Evolutionary conservation across 192 early-diverging fungal genomes (phyloP), one percentile per base, ranked within the genome.

Genomic region (Mortierella claussenii): DNA sequence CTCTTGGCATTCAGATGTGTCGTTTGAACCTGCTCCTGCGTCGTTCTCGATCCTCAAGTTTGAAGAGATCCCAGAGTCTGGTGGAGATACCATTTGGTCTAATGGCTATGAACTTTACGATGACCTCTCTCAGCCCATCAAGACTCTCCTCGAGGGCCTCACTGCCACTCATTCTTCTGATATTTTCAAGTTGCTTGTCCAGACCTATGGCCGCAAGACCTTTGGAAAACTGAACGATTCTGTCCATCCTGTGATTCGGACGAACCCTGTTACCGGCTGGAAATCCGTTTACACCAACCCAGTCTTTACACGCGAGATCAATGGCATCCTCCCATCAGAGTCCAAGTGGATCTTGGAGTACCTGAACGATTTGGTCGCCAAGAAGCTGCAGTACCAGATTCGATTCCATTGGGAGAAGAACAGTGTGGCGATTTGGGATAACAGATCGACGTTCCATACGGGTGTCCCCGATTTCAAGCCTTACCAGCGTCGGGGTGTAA

Each of bases 261-360:
- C 89, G 4, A 89, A 92, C 55, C 90, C 90, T 20, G 83, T 90
- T 31, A 92, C 90, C 2, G 87, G 88, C 17, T 86, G 86, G 85
- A 91, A 90, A 55, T 76, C 83, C 23, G 64, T 92, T n/a, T 92
- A 61, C 66, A 87, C 88, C 46, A 91, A 92, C 69, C 70, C 79
- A 33, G 81, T 69, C 13, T 91, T 90, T 62, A 89, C 88, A 4
- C 80, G 82, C 11, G 80, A 79, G 30, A 89, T 92, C 65, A 80
- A 79, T 11, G 79, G 78, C 10, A 60, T 89, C 24, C 73, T 70
- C 1, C 70, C 79, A 15, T 57, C 57, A n/a, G 90, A 91, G 60
- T 87, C 81, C 32, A 85, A 88, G 43, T 64, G 67, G n/a, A 51
- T 92, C 11, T 61, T 92, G 49, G 80, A 90, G 12, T 83, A 81